phyloP scores from a whole-genome alignment of 768 basidiomycete species.

The Rhodotorula toruloides region DNA sequence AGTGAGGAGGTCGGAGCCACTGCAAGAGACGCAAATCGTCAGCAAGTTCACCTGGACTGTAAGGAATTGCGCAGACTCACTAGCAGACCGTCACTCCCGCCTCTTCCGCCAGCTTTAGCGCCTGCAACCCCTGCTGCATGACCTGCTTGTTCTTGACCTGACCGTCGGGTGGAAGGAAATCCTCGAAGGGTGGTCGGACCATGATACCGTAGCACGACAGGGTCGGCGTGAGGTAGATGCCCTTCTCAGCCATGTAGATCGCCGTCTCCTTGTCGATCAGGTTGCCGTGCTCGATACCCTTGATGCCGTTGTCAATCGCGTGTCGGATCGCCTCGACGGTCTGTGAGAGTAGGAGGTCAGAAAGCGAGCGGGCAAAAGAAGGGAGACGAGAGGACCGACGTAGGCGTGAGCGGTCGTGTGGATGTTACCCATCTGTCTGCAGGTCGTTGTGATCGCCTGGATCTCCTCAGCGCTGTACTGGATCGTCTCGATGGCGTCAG shows the following conservation, averaged over 20 bases:
- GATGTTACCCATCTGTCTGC: conserved; percentile 50
- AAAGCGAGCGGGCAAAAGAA: conserved; percentile 2
- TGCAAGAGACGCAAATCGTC: neutral
- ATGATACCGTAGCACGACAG: conserved; percentile 51
- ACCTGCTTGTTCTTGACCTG: conserved; percentile 51
- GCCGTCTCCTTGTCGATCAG: conserved; percentile 50
- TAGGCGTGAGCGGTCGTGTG: conserved; percentile 46
- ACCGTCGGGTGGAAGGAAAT: conserved; percentile 49
- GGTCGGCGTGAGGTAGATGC: conserved; percentile 52
- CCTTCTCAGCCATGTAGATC: conserved; percentile 50
- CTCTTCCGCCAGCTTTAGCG: conserved; percentile 50
- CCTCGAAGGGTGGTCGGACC: conserved; percentile 51
- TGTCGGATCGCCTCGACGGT: conserved; percentile 52
- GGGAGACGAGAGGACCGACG: conserved; percentile 42
- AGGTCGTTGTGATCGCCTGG: conserved; percentile 50
- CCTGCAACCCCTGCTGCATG: conserved; percentile 50
- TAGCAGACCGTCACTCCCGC: conserved; percentile 45
- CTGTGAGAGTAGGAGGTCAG: conserved; percentile 28
- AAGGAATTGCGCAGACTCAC: conserved; percentile 38
- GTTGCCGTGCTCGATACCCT: conserved; percentile 54
- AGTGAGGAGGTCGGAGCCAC: conserved; percentile 50
- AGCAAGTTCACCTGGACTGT: conserved; percentile 30
- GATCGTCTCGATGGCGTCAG: conserved; percentile 52
- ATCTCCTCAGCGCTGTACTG: conserved; percentile 53
- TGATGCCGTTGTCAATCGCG: conserved; percentile 52